These are phyloP conservation scores for Verticillium tricorpus DNA, from an alignment of 2,329 filamentous ascomycete genomes.

Conservation along the genomic window DNA sequence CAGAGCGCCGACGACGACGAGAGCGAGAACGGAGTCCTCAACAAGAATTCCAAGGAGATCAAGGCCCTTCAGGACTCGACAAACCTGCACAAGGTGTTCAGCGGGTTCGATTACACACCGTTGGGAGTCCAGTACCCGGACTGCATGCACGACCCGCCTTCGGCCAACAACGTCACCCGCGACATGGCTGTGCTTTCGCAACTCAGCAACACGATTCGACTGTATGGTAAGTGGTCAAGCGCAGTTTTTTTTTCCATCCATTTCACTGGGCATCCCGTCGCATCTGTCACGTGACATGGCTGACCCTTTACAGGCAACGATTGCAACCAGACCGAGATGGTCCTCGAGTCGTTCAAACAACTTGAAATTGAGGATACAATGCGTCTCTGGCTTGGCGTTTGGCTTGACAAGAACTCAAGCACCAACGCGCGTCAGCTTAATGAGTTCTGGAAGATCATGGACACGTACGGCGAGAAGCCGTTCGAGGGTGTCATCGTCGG, in stretches of 20 bases:
- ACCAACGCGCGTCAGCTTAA: constrained; percentile 78
- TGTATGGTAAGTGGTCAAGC: constrained; percentile 60
- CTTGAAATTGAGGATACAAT: constrained; percentile 67
- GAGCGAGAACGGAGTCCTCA: constrained; percentile 63
- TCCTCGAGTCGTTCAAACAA: constrained; percentile 73
- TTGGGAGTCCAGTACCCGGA: constrained; percentile 86
- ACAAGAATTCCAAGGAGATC: constrained; percentile 73
- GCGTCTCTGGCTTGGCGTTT: constrained; percentile 93
- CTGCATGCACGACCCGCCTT: constrained; percentile 71
- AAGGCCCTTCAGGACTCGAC: constrained; percentile 75
- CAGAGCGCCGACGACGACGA: constrained; percentile 56
- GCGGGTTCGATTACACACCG: constrained; percentile 92
- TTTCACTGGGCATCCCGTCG: neutral
- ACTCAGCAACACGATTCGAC: constrained; percentile 78
- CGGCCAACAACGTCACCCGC: constrained; percentile 90
- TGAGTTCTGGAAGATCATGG: constrained; percentile 81
- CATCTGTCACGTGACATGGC: neutral
- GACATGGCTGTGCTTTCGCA: constrained; percentile 88
- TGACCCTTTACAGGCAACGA: constrained; percentile 51
- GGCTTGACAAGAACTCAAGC: constrained; percentile 78
- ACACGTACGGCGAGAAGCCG: constrained; percentile 59
- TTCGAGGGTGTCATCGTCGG: constrained; percentile 82
- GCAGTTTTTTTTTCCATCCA: neutral
- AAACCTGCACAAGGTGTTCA: constrained; percentile 86
- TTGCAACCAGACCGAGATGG: constrained; percentile 96